Evolutionary conservation across 2,329 filamentous ascomycete species (phyloP).

Genomic region (Exophiala calicioides): DNA sequence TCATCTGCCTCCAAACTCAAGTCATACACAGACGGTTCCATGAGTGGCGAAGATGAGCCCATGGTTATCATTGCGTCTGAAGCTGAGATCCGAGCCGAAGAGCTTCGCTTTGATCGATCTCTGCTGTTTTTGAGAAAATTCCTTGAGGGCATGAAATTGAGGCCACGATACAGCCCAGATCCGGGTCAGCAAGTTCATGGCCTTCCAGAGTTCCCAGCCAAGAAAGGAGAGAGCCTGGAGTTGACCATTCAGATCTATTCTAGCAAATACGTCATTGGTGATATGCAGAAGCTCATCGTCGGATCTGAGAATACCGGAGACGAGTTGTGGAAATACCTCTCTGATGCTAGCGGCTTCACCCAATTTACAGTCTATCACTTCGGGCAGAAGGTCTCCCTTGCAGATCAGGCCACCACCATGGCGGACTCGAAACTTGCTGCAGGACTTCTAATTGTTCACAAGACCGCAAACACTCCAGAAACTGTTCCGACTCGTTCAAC

Average conservation of each 20-base stretch:
- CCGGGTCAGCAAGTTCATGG: constrained; percentile 55
- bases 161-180: constrained; percentile 59
- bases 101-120: constrained; percentile 67
- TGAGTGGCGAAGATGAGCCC: constrained; percentile 52
- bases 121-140: constrained; percentile 69
- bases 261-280: constrained; percentile 22
- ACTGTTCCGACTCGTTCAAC: constrained; percentile 45
- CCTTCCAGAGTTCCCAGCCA: constrained; percentile 41
- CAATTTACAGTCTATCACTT: constrained; percentile 69
- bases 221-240: constrained; percentile 48
- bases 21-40: constrained; percentile 45
- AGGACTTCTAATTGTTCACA: constrained; percentile 40
- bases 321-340: constrained; percentile 67
- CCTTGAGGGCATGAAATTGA: constrained; percentile 54
- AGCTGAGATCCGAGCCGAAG: constrained; percentile 54
- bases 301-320: constrained; percentile 70
- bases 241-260: constrained; percentile 36
- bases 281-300: constrained; percentile 48
- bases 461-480: constrained; percentile 29
- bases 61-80: constrained; percentile 56
- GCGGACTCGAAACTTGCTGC: constrained; percentile 43
- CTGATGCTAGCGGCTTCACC: constrained; percentile 70
- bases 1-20: constrained; percentile 62
- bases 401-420: constrained; percentile 24
- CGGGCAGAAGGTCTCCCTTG: constrained; percentile 23